Percentiles rank a stretch among this genome's conserved stretches.
phyloP scores from a whole-genome alignment of 2,329 filamentous ascomycete genomes.

The Colletotrichum lentis region DNA sequence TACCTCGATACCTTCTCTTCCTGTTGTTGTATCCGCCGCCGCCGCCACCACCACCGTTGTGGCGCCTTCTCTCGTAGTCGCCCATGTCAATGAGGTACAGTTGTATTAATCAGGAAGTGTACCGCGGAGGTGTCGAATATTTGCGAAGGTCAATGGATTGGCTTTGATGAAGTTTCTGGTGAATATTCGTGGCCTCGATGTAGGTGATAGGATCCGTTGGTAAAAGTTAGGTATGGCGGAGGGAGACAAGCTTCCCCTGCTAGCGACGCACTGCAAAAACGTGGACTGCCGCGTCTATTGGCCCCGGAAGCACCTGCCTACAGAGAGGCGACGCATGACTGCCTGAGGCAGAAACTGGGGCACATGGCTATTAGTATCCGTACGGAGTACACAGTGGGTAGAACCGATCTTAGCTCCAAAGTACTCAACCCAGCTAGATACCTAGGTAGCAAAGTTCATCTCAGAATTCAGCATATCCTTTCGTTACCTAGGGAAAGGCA shows the following conservation, averaged over 20 bases:
- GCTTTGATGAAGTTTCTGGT: neutral
- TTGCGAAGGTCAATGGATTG: neutral
- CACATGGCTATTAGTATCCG: too few relatives aligned
- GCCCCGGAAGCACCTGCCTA: conserved; percentile 3
- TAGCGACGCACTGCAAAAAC: conserved; percentile 9
- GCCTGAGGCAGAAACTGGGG: conserved; percentile 37
- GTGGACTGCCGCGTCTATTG: conserved; percentile 14
- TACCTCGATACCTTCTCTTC: conserved; percentile 84
- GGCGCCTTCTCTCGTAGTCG: conserved; percentile 66
- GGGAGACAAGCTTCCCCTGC: conserved; percentile 36
- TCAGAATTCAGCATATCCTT: neutral
- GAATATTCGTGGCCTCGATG: conserved; percentile 20
- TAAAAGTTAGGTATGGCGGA: conserved; percentile 35
- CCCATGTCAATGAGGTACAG: conserved; percentile 52
- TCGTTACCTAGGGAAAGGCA: neutral
- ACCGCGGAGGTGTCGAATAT: neutral
- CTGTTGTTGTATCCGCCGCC: conserved; percentile 68
- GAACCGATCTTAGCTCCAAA: neutral
- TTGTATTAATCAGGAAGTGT: neutral
- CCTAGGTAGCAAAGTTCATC: neutral
- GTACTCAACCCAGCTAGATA: neutral
- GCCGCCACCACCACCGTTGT: conserved; percentile 48
- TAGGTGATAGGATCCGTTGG: conserved; percentile 13
- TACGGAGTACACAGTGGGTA: neutral
- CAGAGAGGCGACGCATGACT: neutral